Conservation (phyloP, 768 basidiomycete species). For the Tylopilus felleus region DNA sequence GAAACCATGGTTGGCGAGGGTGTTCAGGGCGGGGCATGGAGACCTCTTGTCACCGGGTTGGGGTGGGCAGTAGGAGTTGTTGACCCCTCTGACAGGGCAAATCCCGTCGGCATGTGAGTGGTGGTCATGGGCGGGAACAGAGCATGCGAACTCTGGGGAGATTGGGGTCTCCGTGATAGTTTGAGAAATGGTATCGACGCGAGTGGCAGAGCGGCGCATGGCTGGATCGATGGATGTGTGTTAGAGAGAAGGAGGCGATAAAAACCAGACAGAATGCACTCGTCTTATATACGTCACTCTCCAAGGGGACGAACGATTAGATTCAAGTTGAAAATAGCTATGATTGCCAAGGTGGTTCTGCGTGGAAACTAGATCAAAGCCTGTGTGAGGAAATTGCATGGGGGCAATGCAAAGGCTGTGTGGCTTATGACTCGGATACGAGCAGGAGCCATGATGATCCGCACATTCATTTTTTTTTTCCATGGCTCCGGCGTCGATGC, state of each 20-base stretch:
- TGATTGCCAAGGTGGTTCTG: not conserved
- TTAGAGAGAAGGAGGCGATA: not conserved
- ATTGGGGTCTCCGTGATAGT: not conserved
- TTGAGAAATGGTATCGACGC: not conserved
- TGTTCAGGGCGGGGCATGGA: conserved; percentile 71
- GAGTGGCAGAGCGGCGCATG: conserved; percentile 6
- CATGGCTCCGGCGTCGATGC: not conserved
- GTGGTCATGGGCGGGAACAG: conserved; percentile 18
- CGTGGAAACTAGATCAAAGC: not conserved
- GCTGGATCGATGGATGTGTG: no score
- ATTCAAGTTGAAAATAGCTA: not conserved
- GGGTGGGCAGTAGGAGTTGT: conserved; percentile 42
- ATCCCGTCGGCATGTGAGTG: conserved; percentile 17
- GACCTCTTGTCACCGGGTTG: conserved; percentile 52
- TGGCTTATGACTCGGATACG: not conserved
- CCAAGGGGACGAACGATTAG: not conserved
- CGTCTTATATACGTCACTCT: conserved; percentile 3
- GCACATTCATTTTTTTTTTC: not conserved
- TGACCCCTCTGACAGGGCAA: conserved; percentile 41
- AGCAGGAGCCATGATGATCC: not conserved
- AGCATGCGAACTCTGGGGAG: conserved; percentile 6
- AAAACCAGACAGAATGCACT: not conserved
- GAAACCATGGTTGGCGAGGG: conserved; percentile 73
- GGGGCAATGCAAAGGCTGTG: conserved; percentile 2
- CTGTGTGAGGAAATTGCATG: not conserved